Base-by-base conservation (phyloP, 345 rosid genomes). In the Noccaea caerulescens region DNA sequence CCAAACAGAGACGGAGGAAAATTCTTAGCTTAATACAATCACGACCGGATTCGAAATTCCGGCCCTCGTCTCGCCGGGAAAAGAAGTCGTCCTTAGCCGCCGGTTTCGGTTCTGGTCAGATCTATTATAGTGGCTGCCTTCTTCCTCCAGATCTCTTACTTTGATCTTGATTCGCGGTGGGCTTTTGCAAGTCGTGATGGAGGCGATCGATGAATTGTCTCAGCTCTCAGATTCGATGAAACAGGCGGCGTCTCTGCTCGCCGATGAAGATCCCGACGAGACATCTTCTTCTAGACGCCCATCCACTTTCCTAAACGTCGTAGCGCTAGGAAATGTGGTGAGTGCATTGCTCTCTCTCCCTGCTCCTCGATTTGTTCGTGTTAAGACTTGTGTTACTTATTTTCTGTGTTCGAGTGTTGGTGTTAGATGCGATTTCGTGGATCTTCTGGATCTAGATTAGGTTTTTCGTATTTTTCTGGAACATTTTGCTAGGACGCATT, bases 201-300 rank as follows among this genome's bases (percentile, higher is more conserved):
- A 92, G 80, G 97, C 96, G 81, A 95, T 95, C 82, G 98, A 92
- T 49, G 98, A 95, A 77, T 79, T 95, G 61, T 60, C 74, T 14
- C 92, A 88, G 87, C 88, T 95, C n/a, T 83, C 98, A 27, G 98
- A 95, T 53, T 77, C 96, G 47, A 95, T 95, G 96, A 82, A 81
- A 63, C 96, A 88, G 62, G 99, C 97, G 14, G 77, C 88, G 20
- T 79, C 92, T n/a, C 68, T 95, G 43, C 97, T 95, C 38, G 98
- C 98, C 34, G 98, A 92, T 63, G 99, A 95, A 64, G 98, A 90
- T 67, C 71, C 85, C 32, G 96, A 90, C 58, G 92, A 95, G 50
- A 76, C 76, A 66, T 66, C 84, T 44, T 82, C 96, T 44, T 80
- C 88, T 10, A 79, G 79, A 57, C 98, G 97, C 13, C 50, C 92